These are phyloP conservation scores for Clavariopsis aquatica DNA, from an alignment of 495 filamentous ascomycete genomes.

Conservation along the genomic window DNA sequence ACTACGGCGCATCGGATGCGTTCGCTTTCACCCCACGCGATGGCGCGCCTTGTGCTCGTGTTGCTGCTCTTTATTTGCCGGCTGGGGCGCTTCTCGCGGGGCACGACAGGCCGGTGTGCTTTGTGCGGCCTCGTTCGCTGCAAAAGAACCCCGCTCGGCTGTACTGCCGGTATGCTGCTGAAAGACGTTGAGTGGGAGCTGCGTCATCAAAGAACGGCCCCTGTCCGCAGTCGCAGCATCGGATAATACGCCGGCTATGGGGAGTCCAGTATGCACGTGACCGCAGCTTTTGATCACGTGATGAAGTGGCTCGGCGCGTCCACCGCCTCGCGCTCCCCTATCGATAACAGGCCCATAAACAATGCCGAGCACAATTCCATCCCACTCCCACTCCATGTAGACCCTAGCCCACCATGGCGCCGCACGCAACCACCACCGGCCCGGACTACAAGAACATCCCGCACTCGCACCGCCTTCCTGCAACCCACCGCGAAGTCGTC, in stretches of 20 bases:
- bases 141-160: constrained; percentile 10
- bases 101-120: background rate
- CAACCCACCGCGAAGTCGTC: constrained; percentile 61
- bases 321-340: constrained; percentile 9
- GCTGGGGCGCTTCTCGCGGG: background rate
- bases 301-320: background rate
- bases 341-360: constrained; percentile 24
- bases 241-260: too few relatives aligned
- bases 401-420: constrained; percentile 45
- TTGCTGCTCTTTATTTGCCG: background rate
- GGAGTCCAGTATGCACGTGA: too few relatives aligned
- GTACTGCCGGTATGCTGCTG: too few relatives aligned
- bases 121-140: constrained; percentile 3
- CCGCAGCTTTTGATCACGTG: background rate
- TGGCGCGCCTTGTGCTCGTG: background rate
- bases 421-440: constrained; percentile 50
- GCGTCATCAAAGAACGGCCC: constrained; percentile 5
- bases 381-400: background rate
- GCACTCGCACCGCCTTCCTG: constrained; percentile 58
- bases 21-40: constrained; percentile 8
- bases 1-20: background rate
- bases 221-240: too few relatives aligned
- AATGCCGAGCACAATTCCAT: constrained; percentile 7
- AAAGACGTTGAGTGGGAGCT: background rate
- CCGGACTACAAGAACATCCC: constrained; percentile 49